phyloP scores from a whole-genome alignment of 108 stramenopile genomes.

The Pseudonitzschia multistriata region DNA sequence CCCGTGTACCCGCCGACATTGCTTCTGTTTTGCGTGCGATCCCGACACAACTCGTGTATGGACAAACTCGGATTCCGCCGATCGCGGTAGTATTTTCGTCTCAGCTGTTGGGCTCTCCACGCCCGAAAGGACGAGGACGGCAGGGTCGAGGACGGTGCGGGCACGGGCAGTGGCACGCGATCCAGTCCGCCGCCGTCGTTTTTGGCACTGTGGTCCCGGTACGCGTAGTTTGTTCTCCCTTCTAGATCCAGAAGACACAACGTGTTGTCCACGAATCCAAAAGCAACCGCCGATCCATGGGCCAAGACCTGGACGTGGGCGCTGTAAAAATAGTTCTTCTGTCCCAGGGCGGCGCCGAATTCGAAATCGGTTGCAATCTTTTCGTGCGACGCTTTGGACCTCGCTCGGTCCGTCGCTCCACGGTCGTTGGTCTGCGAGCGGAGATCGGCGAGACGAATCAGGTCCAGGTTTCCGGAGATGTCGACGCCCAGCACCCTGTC shows the following conservation, averaged over 20 bases:
- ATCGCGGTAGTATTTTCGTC: constrained; percentile 21
- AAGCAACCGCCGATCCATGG: not conserved
- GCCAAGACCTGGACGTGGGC: not conserved
- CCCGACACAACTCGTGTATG: not conserved
- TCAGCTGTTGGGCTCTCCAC: not conserved
- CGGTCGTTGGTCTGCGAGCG: not conserved
- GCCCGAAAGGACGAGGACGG: constrained; percentile 1
- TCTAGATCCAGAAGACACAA: constrained; percentile 7
- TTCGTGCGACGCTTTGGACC: not conserved
- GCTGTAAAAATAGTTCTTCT: not conserved
- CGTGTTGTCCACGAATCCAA: not conserved
- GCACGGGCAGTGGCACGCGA: not conserved
- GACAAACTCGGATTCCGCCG: constrained; percentile 10
- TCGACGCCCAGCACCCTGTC: constrained; percentile 30
- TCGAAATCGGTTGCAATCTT: constrained; percentile 12
- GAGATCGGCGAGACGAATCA: constrained; percentile 18
- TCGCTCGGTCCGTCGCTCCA: not conserved
- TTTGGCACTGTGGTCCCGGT: not conserved
- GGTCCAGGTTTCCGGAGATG: constrained; percentile 18
- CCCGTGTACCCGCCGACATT: not conserved
- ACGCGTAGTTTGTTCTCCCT: not conserved
- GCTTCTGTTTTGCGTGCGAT: not conserved
- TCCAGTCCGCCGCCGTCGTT: not conserved
- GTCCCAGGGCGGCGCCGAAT: constrained; percentile 1
- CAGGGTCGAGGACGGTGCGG: not conserved